phyloP scores from a whole-genome alignment of 1,284 basidiomycete genomes.

The Ustilago sp. region DNA sequence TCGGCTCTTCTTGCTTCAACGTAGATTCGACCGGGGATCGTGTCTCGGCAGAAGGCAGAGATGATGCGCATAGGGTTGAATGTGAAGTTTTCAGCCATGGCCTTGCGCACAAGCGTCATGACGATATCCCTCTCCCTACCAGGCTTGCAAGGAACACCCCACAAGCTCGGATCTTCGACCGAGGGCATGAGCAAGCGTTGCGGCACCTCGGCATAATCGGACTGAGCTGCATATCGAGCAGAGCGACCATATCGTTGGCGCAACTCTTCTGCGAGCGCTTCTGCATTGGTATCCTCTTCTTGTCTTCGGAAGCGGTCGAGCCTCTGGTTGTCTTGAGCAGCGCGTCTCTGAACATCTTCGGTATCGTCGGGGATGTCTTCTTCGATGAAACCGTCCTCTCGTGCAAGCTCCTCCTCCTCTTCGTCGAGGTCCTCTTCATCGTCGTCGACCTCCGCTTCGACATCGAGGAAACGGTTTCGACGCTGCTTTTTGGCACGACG shows the following conservation, averaged over 20 bases:
- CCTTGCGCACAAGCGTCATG: constrained; percentile 93
- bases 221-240: constrained; percentile 69
- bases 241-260: constrained; percentile 80
- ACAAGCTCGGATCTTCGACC: constrained; percentile 93
- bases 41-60: constrained; percentile 95
- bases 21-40: constrained; percentile 93
- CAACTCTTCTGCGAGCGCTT: constrained; percentile 85
- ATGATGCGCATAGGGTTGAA: constrained; percentile 84
- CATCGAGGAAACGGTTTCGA: constrained; percentile 86
- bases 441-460: constrained; percentile 87
- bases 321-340: constrained; percentile 78
- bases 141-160: constrained; percentile 94
- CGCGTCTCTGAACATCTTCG: constrained; percentile 74
- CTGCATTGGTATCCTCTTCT: constrained; percentile 84
- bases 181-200: constrained; percentile 96
- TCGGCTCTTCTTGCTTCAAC: constrained; percentile 90
- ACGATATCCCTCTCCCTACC: constrained; percentile 93
- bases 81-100: constrained; percentile 73
- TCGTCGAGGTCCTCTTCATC: constrained; percentile 71
- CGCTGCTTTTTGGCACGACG: constrained; percentile 58
- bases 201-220: constrained; percentile 81
- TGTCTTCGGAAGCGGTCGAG: constrained; percentile 82
- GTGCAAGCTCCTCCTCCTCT: constrained; percentile 68
- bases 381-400: constrained; percentile 79
- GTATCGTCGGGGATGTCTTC: constrained; percentile 76